A percentile compares a stretch with the other conserved stretches of the same genome.
Conservation (phyloP, 164 flowering plant genomes). For the Berberis thunbergii region DNA sequence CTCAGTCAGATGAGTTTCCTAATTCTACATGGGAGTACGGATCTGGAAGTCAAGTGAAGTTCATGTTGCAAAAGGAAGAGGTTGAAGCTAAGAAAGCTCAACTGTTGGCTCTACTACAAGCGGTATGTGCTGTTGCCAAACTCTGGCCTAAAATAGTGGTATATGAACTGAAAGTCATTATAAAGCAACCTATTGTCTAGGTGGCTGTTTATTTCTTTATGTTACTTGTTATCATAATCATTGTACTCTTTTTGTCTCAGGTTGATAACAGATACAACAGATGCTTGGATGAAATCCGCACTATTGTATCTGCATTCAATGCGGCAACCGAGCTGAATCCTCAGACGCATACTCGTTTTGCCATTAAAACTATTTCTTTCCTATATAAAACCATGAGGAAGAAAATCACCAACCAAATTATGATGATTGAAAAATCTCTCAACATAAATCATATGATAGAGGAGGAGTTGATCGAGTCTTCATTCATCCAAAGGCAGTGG, state of each 20-base stretch:
- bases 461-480: constrained; percentile 40
- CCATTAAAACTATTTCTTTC: constrained; percentile 55
- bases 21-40: background rate
- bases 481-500: constrained; percentile 78
- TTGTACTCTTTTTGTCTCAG: constrained; percentile 24
- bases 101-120: constrained; percentile 54
- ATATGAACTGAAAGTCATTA: no score
- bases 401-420: constrained; percentile 63
- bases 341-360: constrained; percentile 54
- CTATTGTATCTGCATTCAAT: constrained; percentile 71
- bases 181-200: no score
- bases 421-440: constrained; percentile 32
- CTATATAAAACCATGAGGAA: constrained; percentile 55
- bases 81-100: constrained; percentile 49
- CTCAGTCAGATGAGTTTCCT: constrained; percentile 20
- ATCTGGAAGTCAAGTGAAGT: background rate
- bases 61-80: constrained; percentile 22
- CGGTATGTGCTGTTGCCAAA: constrained; percentile 35
- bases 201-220: background rate
- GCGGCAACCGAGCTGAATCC: constrained; percentile 79
- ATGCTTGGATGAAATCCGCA: constrained; percentile 69
- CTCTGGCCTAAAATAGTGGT: no score
- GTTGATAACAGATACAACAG: constrained; percentile 68
- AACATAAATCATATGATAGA: constrained; percentile 15
- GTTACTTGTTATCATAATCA: background rate